These are phyloP conservation scores for Talaromyces borbonicus DNA, from an alignment of 495 filamentous ascomycete genomes.

Conservation along the genomic window DNA sequence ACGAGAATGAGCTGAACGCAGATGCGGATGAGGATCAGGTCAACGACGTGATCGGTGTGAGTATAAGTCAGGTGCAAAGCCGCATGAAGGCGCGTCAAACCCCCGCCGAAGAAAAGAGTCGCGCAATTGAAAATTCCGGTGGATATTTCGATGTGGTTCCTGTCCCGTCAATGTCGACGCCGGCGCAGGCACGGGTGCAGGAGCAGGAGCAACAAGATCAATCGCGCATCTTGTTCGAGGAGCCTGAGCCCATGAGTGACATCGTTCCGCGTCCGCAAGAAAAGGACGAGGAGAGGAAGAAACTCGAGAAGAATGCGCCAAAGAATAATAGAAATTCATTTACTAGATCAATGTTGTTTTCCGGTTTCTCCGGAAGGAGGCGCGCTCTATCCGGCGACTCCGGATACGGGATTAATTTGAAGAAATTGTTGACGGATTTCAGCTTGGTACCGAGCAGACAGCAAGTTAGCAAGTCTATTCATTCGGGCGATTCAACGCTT, in stretches of 20 bases:
- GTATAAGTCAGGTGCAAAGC: slow-evolving; percentile 63
- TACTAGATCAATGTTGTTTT: slow-evolving; percentile 17
- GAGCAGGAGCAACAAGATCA: too few relatives aligned
- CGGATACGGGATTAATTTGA: not conserved
- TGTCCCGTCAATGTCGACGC: not conserved
- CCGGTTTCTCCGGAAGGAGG: slow-evolving; percentile 15
- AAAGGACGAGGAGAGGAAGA: not conserved
- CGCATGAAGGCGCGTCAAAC: slow-evolving; percentile 61
- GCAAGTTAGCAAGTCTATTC: not conserved
- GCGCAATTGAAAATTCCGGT: slow-evolving; percentile 37
- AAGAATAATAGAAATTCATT: slow-evolving; percentile 12
- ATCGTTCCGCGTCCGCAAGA: not conserved
- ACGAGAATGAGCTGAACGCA: not conserved
- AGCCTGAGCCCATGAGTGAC: not conserved
- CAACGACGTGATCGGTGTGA: slow-evolving; percentile 65
- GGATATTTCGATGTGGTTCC: slow-evolving; percentile 6
- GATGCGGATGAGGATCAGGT: slow-evolving; percentile 27
- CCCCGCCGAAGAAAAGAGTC: slow-evolving; percentile 64
- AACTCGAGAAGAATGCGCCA: not conserved
- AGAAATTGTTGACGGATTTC: not conserved
- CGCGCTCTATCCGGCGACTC: slow-evolving; percentile 3
- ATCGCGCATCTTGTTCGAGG: slow-evolving; percentile 1
- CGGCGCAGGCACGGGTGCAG: not conserved
- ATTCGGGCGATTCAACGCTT: not conserved
- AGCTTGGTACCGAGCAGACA: slow-evolving; percentile 2